Base-by-base conservation (phyloP, 2,329 filamentous ascomycete species). In the Apiospora saccharicola region DNA sequence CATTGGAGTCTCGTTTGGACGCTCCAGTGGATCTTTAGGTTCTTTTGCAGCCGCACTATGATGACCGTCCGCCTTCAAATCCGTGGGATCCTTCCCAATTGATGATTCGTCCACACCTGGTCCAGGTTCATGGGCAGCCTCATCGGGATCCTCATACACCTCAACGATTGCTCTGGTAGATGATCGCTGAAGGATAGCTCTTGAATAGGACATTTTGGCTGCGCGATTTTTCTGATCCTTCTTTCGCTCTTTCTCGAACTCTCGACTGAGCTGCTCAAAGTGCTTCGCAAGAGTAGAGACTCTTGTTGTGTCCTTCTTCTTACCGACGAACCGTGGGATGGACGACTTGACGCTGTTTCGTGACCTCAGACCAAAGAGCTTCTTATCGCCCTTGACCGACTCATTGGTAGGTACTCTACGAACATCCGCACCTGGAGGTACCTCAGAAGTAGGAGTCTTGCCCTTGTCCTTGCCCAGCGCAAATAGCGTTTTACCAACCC, bases 151-250 rank as follows among this genome's bases (percentile, higher is more conserved):
- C 76, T 94, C 93, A 80, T 98, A 99, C 12, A 99, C 95, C 81
- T 98, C 94, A 22, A 99, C 95, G 73, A 97, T 96, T 8, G 96
- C 95, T 78, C 95, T 96, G n/a, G 96, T 97, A 24, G 94, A 95
- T 53, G 95, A 94, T 75, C 96, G 90, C 26, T 96, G 96, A 30
- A 90, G 83, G 80, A 96, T 96, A 0, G 94, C 94, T 74, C 95
- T 90, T 19, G 94, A 94, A 80, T 89, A 87, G 30, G 90, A 88
- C 79, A 93, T 91, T 78, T 92, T 94, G 67, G 94, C 93, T 37
- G 94, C 93, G 73, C 94, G 87, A 80, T 95, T 93, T 77, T 92
- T 92, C 75, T 94, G 90, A 81, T 98, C 96, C 68, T 93, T 92
- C 76, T 97, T 90, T 64, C 96, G 90, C 82, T 99, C 96, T 78